These are phyloP conservation scores for Metschnikowia continentalis DNA, from an alignment of 805 yeast genomes.

Conservation along the genomic window DNA sequence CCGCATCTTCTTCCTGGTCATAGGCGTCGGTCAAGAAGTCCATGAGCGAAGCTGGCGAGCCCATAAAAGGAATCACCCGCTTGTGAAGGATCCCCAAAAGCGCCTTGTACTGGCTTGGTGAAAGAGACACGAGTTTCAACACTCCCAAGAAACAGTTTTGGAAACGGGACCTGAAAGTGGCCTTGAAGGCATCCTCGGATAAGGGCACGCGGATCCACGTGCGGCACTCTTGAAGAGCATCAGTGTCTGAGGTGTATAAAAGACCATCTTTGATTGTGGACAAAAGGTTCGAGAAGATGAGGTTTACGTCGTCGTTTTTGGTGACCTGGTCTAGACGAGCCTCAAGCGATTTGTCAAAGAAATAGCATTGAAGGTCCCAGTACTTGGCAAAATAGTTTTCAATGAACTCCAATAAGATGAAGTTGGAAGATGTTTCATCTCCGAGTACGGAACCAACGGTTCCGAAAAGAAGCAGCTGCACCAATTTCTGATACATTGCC, in stretches of 20 bases:
- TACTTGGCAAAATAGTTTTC: constrained; percentile 46
- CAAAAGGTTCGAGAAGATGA: constrained; percentile 36
- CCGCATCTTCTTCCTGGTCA: constrained; percentile 40
- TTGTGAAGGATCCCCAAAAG: constrained; percentile 72
- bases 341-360: constrained; percentile 43
- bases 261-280: constrained; percentile 33
- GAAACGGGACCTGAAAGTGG: constrained; percentile 56
- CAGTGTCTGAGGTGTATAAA: constrained; percentile 20
- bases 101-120: constrained; percentile 61
- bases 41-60: constrained; percentile 80
- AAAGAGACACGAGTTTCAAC: constrained; percentile 44
- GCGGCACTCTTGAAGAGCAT: constrained; percentile 27
- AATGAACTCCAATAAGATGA: constrained; percentile 51
- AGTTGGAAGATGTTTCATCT: constrained; percentile 48
- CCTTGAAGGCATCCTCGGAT: constrained; percentile 35
- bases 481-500: constrained; percentile 42
- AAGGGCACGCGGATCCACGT: constrained; percentile 32
- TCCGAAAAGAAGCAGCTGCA: constrained; percentile 27
- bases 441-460: constrained; percentile 34
- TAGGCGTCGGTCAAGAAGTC: constrained; percentile 91
- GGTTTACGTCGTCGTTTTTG: not conserved
- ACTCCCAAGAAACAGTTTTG: constrained; percentile 65
- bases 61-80: constrained; percentile 74
- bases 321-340: constrained; percentile 6
- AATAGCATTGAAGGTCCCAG: constrained; percentile 78